phyloP scores from a whole-genome alignment of 140 eudicot genomes.

The Anethum foeniculum region DNA sequence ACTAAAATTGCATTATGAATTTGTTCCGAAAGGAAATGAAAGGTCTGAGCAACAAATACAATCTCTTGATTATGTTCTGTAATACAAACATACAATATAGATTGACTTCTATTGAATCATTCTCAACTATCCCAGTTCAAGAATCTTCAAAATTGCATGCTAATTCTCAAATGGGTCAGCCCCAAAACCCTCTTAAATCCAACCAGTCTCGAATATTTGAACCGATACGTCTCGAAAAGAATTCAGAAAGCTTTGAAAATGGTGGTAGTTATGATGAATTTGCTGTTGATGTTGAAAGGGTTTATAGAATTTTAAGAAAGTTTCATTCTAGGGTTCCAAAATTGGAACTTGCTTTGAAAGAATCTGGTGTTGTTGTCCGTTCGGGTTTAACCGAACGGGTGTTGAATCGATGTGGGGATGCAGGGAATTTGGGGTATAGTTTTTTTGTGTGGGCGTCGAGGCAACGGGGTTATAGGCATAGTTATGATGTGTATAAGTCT shows the following conservation, averaged over 20 bases:
- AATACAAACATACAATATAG: not conserved
- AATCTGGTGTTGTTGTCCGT: slow-evolving; percentile 63
- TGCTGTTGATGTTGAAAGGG: slow-evolving; percentile 61
- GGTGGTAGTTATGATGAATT: slow-evolving; percentile 53
- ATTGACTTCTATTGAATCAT: slow-evolving; percentile 6
- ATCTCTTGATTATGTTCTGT: not conserved
- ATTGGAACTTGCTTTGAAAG: slow-evolving; percentile 74
- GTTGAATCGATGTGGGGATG: slow-evolving; percentile 81
- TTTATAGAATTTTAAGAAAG: slow-evolving; percentile 64
- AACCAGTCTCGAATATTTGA: slow-evolving; percentile 17
- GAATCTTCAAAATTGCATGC: not conserved
- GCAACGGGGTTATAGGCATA: slow-evolving; percentile 64
- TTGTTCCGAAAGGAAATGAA: not conserved
- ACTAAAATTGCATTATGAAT: slow-evolving; percentile 19
- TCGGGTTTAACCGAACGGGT: slow-evolving; percentile 73
- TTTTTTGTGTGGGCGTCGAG: slow-evolving; percentile 79
- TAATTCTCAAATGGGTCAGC: not conserved
- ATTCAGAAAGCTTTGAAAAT: slow-evolving; percentile 15
- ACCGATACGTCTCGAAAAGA: slow-evolving; percentile 40
- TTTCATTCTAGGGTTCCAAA: slow-evolving; percentile 79
- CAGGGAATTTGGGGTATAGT: slow-evolving; percentile 74
- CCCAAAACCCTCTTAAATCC: slow-evolving; percentile 6
- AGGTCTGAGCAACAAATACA: not conserved
- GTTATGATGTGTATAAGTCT: slow-evolving; percentile 66
- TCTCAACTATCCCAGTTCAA: not conserved